Base-by-base conservation (phyloP, 208 protist species). In the Acanthamoeba lugdunensis region DNA sequence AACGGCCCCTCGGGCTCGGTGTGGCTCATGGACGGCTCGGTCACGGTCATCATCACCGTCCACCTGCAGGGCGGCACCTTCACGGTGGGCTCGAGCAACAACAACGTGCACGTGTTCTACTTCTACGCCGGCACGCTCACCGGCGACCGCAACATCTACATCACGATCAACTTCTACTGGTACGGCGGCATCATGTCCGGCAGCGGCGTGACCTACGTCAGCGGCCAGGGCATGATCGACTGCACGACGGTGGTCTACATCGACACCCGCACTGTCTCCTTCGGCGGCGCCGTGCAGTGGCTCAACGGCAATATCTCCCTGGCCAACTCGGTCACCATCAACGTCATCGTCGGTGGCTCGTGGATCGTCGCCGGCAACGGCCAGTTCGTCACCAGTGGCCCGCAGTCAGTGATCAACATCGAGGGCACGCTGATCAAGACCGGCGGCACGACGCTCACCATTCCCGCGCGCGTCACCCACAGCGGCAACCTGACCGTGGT, bases 401-500 rank as follows among this genome's bases (percentile, higher is more conserved):
- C 69, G 65, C 61, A 92, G 41, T 81, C 87, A 16, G 8, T 16
- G 14, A 50, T 92, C 87, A 92, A 50, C 87, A 77, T 81, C 87
- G 37, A 50, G 25, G 87, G 87, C 69, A 92, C 87, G 45, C 25
- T 92, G 23, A 56, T 92, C 87, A 92, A 92, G 87, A 58, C 87
- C 50, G 87, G 65, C 41, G 87, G 87, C 45, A 61, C 61, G 45
- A 71, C 28, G 14, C 87, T 92, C 63, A 50, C 45, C 45, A 58
- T 92, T 45, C 41, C 69, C 45, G 28, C 41, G n/a, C 14, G n/a
- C 28, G 45, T 92, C 45, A 61, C 28, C 87, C 45, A 61, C 63
- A 79, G 28, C n/a, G 87, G 87, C 87, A 92, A 92, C 87, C 30
- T 92, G n/a, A 92, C 87, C 87, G 87, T 92, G 23, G 63, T 92